phyloP scores from a whole-genome alignment of 768 basidiomycete species.

The Polyporus arcularius region DNA sequence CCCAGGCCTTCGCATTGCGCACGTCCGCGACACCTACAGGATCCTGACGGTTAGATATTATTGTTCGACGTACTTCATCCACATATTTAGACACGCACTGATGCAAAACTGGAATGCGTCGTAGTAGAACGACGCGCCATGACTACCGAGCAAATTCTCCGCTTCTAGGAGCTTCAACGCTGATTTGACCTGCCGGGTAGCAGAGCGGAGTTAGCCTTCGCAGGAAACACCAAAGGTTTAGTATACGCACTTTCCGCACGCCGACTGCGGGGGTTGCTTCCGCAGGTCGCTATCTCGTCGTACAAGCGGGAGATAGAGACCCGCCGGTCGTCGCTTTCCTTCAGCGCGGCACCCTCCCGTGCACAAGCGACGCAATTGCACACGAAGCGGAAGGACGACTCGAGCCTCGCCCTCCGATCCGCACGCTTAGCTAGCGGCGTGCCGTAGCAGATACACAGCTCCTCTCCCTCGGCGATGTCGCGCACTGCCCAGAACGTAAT shows the following conservation, averaged over 20 bases:
- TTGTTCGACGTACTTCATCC: background rate
- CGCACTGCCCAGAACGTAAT: conserved; percentile 30
- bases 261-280: conserved; percentile 26
- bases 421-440: conserved; percentile 20
- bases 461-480: conserved; percentile 29
- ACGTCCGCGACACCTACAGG: conserved; percentile 2
- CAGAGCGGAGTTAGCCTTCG: background rate
- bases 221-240: background rate
- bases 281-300: conserved; percentile 25
- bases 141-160: conserved; percentile 20
- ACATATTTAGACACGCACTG: background rate
- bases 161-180: conserved; percentile 23
- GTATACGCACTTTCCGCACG: conserved; percentile 22
- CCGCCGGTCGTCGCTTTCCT: conserved; percentile 27
- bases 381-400: conserved; percentile 24
- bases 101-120: conserved; percentile 30
- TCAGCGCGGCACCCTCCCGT: conserved; percentile 20
- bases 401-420: conserved; percentile 18
- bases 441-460: conserved; percentile 32
- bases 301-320: conserved; percentile 20
- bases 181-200: conserved; percentile 20
- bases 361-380: conserved; percentile 28
- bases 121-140: conserved; percentile 24
- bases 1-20: conserved; percentile 16
- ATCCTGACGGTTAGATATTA: background rate